These are phyloP conservation scores for Bromus sterilis DNA, from an alignment of 176 grass and related monocot species.

Conservation along the genomic window DNA sequence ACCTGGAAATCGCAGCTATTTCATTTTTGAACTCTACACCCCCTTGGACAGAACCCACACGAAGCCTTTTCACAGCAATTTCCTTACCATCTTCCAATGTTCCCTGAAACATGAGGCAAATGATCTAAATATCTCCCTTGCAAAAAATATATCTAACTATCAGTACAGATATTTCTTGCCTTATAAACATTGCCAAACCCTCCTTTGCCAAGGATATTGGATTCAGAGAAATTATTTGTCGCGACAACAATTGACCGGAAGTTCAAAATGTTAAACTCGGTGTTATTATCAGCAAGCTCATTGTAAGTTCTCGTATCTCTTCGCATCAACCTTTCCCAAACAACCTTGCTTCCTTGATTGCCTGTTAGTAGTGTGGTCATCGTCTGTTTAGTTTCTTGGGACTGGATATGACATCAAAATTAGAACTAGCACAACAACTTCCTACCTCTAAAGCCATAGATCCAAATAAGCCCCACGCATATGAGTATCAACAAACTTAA, in stretches of 20 bases:
- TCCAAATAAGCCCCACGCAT: slow-evolving; percentile 17
- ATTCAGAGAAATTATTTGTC: slow-evolving; percentile 44
- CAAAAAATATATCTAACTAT: not conserved
- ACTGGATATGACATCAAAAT: not conserved
- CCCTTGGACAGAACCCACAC: slow-evolving; percentile 33
- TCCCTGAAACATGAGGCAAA: slow-evolving; percentile 15
- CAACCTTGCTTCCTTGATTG: not conserved
- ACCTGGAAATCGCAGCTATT: slow-evolving; percentile 20
- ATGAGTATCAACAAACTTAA: slow-evolving; percentile 8
- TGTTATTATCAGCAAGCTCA: not conserved
- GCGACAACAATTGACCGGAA: slow-evolving; percentile 26
- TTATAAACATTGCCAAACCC: slow-evolving; percentile 66
- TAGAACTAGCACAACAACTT: not conserved
- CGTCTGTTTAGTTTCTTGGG: not conserved
- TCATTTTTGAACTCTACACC: slow-evolving; percentile 44
- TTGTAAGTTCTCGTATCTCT: not conserved
- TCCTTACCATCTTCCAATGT: slow-evolving; percentile 5
- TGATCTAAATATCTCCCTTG: not conserved
- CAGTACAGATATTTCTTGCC: slow-evolving; percentile 4
- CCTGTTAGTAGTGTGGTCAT: not conserved
- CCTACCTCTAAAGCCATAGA: slow-evolving; percentile 12
- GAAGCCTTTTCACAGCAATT: slow-evolving; percentile 33
- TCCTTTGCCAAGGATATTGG: slow-evolving; percentile 48
- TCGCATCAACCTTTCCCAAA: not conserved
- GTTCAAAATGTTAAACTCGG: not conserved